These are phyloP conservation scores for Exutisphaerella laricina DNA, from an alignment of 2,329 filamentous ascomycete genomes.

Conservation along the genomic window DNA sequence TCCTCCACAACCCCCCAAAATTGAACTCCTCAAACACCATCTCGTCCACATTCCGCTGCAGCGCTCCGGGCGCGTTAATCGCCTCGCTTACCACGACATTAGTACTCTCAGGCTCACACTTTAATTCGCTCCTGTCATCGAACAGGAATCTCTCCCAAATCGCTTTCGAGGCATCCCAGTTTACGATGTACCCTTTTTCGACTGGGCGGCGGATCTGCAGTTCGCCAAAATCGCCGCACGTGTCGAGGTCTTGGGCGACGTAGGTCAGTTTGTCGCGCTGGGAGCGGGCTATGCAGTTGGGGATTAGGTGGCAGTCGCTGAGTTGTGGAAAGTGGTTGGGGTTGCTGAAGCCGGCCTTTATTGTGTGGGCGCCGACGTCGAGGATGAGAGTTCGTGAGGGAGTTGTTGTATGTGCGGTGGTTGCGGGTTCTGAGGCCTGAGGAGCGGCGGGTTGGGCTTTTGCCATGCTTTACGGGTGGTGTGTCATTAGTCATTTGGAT, in stretches of 20 bases:
- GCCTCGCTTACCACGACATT: slow-evolving; percentile 80
- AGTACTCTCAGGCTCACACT: slow-evolving; percentile 74
- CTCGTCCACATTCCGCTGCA: slow-evolving; percentile 90
- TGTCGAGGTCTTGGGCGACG: slow-evolving; percentile 69
- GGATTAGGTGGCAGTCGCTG: slow-evolving; percentile 62
- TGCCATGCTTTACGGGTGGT: too few relatives aligned
- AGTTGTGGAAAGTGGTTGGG: slow-evolving; percentile 29
- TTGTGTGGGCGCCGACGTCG: slow-evolving; percentile 85
- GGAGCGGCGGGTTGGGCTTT: too few relatives aligned
- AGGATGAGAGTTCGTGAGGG: slow-evolving; percentile 65
- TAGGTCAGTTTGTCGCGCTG: slow-evolving; percentile 74
- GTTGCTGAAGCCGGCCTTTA: slow-evolving; percentile 76
- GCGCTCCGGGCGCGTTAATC: slow-evolving; percentile 69
- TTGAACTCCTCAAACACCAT: slow-evolving; percentile 97
- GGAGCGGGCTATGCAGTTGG: slow-evolving; percentile 78
- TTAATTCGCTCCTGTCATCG: slow-evolving; percentile 41
- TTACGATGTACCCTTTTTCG: slow-evolving; percentile 91
- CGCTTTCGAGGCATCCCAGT: slow-evolving; percentile 92
- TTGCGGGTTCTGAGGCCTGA: too few relatives aligned
- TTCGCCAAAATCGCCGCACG: slow-evolving; percentile 84
- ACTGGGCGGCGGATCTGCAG: slow-evolving; percentile 80
- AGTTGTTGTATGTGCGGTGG: too few relatives aligned
- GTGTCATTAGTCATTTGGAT: too few relatives aligned
- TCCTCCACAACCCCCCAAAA: slow-evolving; percentile 76
- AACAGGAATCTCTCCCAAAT: slow-evolving; percentile 92